These are phyloP conservation scores for Cercospora zeina DNA, from an alignment of 2,329 filamentous ascomycete species.

Conservation along the genomic window DNA sequence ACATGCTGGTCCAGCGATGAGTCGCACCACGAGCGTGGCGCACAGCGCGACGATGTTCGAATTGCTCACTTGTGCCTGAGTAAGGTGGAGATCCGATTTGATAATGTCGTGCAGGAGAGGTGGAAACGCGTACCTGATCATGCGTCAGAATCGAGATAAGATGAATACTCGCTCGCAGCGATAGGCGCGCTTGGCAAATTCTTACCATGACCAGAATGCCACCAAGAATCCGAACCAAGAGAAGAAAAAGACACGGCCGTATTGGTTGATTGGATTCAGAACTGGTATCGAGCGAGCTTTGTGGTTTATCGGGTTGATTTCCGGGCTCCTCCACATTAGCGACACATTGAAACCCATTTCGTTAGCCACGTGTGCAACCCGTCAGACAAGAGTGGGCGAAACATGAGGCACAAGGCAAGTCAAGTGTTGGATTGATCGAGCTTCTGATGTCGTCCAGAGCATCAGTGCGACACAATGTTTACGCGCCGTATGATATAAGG, in stretches of 20 bases:
- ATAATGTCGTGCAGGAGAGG: constrained; percentile 79
- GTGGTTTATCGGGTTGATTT: constrained; percentile 78
- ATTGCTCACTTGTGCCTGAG: constrained; percentile 71
- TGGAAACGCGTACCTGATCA: constrained; percentile 80
- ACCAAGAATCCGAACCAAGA: constrained; percentile 84
- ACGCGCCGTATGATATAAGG: not conserved
- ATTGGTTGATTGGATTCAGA: constrained; percentile 73
- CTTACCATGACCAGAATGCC: constrained; percentile 77
- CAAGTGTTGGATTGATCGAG: not conserved
- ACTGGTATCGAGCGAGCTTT: constrained; percentile 80
- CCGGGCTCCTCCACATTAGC: constrained; percentile 57
- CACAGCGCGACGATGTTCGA: constrained; percentile 84
- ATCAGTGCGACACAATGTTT: not conserved
- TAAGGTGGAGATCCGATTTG: constrained; percentile 73
- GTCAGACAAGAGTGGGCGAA: not conserved
- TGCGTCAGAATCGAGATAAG: constrained; percentile 10
- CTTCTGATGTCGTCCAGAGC: not conserved
- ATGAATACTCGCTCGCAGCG: not conserved
- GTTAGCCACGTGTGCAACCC: not conserved
- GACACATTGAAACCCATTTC: constrained; percentile 29
- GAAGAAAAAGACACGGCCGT: constrained; percentile 89
- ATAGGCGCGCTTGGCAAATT: constrained; percentile 4
- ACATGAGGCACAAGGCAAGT: not conserved
- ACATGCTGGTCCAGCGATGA: constrained; percentile 78
- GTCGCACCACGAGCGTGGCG: constrained; percentile 72